phyloP scores from a whole-genome alignment of 139 green algal species.

The Chlorella sorokiniana region DNA sequence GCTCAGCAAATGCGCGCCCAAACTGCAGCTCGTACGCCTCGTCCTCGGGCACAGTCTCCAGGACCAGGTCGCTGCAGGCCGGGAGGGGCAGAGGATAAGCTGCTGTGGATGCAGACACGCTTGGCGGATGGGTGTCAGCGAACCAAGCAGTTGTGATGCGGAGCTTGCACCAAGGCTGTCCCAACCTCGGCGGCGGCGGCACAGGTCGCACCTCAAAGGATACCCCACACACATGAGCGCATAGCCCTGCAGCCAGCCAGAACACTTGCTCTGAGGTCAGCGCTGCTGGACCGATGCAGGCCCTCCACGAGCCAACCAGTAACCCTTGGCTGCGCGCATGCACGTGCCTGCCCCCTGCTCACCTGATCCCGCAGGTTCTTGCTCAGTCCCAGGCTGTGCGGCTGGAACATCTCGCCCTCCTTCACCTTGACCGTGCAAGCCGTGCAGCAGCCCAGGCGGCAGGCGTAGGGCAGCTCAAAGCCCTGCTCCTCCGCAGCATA shows the following conservation, averaged over 20 bases:
- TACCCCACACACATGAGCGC: constrained; percentile 95
- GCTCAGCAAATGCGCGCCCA: constrained; percentile 73
- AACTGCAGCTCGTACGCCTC: constrained; percentile 99
- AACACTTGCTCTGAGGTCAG: neutral
- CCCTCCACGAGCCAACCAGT: neutral
- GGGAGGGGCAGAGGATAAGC: too few species aligned
- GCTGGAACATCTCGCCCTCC: constrained; percentile 66
- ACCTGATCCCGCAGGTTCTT: constrained; percentile 60
- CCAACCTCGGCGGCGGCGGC: too few species aligned
- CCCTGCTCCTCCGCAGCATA: constrained; percentile 93
- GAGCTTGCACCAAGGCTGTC: too few species aligned
- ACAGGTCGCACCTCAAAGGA: constrained; percentile 41
- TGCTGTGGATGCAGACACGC: too few species aligned
- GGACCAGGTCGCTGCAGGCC: constrained; percentile 61
- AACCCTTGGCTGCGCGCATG: neutral
- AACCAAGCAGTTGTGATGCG: too few species aligned
- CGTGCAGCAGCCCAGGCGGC: constrained; percentile 97
- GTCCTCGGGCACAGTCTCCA: constrained; percentile 92
- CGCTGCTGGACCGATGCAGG: neutral
- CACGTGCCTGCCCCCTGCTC: constrained; percentile 15
- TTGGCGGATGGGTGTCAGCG: too few species aligned
- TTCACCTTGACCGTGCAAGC: constrained; percentile 91
- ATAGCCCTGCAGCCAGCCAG: constrained; percentile 73
- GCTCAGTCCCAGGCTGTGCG: constrained; percentile 68
- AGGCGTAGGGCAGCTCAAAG: constrained; percentile 92